Evolutionary conservation across 768 basidiomycete species (phyloP), one percentile per base, ranked within the genome.

Genomic region (Lactifluus hygrophoroides): DNA sequence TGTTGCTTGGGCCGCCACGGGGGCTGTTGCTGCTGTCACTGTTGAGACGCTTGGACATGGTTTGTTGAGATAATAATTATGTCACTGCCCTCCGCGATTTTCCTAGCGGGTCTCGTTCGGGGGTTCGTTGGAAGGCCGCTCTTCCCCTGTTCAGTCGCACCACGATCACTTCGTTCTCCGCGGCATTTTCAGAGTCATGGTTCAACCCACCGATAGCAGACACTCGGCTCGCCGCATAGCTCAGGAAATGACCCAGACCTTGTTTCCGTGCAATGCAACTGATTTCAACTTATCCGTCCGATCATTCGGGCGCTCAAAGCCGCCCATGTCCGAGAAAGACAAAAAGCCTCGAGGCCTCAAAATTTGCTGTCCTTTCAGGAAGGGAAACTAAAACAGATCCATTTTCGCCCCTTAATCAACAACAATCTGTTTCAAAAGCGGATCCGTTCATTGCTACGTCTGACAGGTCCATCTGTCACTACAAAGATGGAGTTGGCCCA

Each of bases 381-480:
- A 56, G n/a, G 30, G 50, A 51, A 51, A 46, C 21, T 38, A 55
- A 51, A 45, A 46, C 27, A 50, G 54, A 9, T 44, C 53, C 58
- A 14, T 60, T 28, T 34, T 32, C n/a, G 59, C 16, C 35, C 59
- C 59, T 60, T 51, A 60, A 60, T 60, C 47, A 56, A 60, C 21
- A 50, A 19, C 43, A 54, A 30, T 48, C 34, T 30, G 44, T 53
- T 35, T 45, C 32, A 51, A 27, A 19, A 25, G 30, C 43, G 50
- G 43, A 35, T 51, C 56, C 43, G 46, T 44, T 54, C 40, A 50
- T 55, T 16, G 49, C 34, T n/a, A 27, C 47, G 23, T 51, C 48
- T 60, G 59, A 60, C 54, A 60, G 59, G 43, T 34, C 48, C 49
- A 51, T 56, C 54, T 60, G 59, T 56, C 59, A 60, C 37, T 21